Percentiles rank a stretch among this genome's conserved stretches.
Conservation (phyloP, 2,329 filamentous ascomycete genomes). For the Colletotrichum shisoi region DNA sequence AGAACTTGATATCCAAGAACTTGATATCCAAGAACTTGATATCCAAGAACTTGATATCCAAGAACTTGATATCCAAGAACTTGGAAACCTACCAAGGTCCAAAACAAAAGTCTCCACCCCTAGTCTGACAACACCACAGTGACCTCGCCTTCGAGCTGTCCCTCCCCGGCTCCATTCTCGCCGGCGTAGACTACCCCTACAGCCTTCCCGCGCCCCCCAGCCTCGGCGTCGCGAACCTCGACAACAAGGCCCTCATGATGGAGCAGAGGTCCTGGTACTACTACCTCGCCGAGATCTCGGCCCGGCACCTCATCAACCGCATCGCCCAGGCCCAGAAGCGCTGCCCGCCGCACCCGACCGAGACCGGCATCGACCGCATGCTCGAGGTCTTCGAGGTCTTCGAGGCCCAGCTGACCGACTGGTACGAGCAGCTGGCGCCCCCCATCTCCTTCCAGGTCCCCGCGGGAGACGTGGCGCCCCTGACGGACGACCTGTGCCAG, state of each 20-base stretch:
- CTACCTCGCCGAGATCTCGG: slow-evolving; percentile 37
- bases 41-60: too few relatives aligned
- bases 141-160: slow-evolving; percentile 34
- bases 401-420: slow-evolving; percentile 36
- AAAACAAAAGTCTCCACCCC: too few relatives aligned
- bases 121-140: background rate
- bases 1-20: too few relatives aligned
- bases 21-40: too few relatives aligned
- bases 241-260: slow-evolving; percentile 29
- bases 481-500: slow-evolving; percentile 35
- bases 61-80: too few relatives aligned
- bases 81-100: too few relatives aligned
- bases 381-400: slow-evolving; percentile 34
- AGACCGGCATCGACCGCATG: slow-evolving; percentile 36
- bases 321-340: slow-evolving; percentile 25
- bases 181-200: slow-evolving; percentile 31
- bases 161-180: slow-evolving; percentile 31
- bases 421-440: slow-evolving; percentile 29
- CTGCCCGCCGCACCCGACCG: slow-evolving; percentile 17
- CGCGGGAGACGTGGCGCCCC: slow-evolving; percentile 10
- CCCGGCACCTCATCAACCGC: slow-evolving; percentile 30
- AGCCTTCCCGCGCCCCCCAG: slow-evolving; percentile 29
- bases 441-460: slow-evolving; percentile 35
- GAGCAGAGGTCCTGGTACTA: slow-evolving; percentile 39
- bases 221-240: slow-evolving; percentile 15